Base-by-base conservation (phyloP, 2,329 filamentous ascomycete genomes). In the Aureobasidium sp. region DNA sequence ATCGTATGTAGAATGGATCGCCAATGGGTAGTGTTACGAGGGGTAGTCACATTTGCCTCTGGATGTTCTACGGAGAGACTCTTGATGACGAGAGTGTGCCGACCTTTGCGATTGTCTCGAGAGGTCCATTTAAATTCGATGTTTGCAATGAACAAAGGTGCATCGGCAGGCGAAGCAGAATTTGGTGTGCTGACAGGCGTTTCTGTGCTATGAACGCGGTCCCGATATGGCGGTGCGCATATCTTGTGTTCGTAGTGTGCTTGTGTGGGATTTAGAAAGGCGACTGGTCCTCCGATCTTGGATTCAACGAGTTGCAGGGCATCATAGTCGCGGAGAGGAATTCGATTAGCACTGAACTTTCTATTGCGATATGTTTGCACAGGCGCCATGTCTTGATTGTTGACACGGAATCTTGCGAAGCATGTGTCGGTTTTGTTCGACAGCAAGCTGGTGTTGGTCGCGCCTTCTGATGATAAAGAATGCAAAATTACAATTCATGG, bases 221-320 rank as follows among this genome's bases (percentile, higher is more conserved):
- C 24, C 24, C 22, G 27, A 17, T 2, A 34, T 17, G 32, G 19
- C 17, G 47, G 12, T 34, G 24, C 12, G 21, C n/a, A 12, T 42
- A 45, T 37, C 14, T 29, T 22, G 32, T 53, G 49, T 7, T 59
- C 54, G 57, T 68, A 69, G 42, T 64, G 63, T 5, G 72, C 72
- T 50, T 62, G 63, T 1, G 77, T 80, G 4, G 77, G 76, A 56
- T 79, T 78, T 37, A 79, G 64, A 57, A 75, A 77, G 1, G 63
- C 54, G 19, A 78, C 57, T 8, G 76, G 73, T 1, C 76, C 76
- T 22, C 57, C 56, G 37, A 66, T 54, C 37, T 55, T 59, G 29
- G 60, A 41, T 12, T 59, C 34, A 25, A 64, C 55, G 45, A 67
- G 58, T 1, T 59, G 54, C 11, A 69, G 57, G 6, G 53, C 30